phyloP scores from a whole-genome alignment of 2,329 filamentous ascomycete species.

The Aspergillus neoniger region DNA sequence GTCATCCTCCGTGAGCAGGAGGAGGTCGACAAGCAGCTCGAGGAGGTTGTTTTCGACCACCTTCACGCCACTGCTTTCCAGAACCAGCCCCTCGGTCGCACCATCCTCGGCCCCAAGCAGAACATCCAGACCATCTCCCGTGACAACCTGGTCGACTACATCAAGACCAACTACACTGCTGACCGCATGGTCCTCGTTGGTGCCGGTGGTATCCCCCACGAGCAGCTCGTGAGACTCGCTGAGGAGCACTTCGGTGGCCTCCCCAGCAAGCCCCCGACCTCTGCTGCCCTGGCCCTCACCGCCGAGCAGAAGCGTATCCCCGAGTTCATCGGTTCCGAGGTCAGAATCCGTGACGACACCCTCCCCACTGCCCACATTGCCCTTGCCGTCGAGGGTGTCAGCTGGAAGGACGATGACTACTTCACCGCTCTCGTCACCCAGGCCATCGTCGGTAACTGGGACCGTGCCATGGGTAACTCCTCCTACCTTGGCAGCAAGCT shows the following conservation, averaged over 20 bases:
- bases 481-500: slow-evolving; percentile 98
- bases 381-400: slow-evolving; percentile 97
- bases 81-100: slow-evolving; percentile 92
- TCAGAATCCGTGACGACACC: slow-evolving; percentile 93
- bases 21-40: slow-evolving; percentile 99
- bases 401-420: slow-evolving; percentile 99
- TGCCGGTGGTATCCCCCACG: slow-evolving; percentile 89
- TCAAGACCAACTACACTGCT: slow-evolving; percentile 99
- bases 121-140: slow-evolving; percentile 97
- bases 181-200: slow-evolving; percentile 99
- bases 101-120: slow-evolving; percentile 94
- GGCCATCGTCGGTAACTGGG: slow-evolving; percentile 99
- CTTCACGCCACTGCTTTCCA: slow-evolving; percentile 98
- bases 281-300: slow-evolving; percentile 68
- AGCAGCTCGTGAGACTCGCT: slow-evolving; percentile 90
- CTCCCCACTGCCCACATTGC: slow-evolving; percentile 97
- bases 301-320: slow-evolving; percentile 81
- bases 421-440: slow-evolving; percentile 97
- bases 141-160: slow-evolving; percentile 89
- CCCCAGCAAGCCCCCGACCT: slow-evolving; percentile 72
- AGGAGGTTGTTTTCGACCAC: slow-evolving; percentile 99
- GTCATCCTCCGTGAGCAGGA: slow-evolving; percentile 98
- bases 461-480: slow-evolving; percentile 97
- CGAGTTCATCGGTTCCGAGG: slow-evolving; percentile 94
- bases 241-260: slow-evolving; percentile 91